Evolutionary conservation across 345 rosid species (phyloP).

Genomic region (Hibiscus syriacus): DNA sequence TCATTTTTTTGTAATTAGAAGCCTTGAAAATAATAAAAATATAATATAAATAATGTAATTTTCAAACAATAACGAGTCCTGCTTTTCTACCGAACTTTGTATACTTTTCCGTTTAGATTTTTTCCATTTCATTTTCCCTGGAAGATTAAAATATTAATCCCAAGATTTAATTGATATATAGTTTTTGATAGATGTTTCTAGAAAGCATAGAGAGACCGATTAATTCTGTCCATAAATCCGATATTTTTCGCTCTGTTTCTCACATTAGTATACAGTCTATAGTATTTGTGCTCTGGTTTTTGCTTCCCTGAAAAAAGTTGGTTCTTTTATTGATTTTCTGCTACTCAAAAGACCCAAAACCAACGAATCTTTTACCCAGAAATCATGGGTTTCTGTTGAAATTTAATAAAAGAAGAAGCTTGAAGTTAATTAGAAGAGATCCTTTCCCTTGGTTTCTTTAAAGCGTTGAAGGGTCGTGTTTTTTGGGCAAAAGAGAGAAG

Average conservation of each 20-base stretch:
- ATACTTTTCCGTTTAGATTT: too few species aligned
- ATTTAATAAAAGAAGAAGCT: background rate
- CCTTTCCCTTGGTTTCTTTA: constrained; percentile 8
- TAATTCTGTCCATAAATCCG: background rate
- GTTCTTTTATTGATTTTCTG: constrained; percentile 8
- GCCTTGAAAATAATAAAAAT: too few species aligned
- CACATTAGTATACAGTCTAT: background rate
- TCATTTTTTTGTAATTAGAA: too few species aligned
- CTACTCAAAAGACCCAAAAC: background rate
- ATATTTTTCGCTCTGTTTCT: background rate
- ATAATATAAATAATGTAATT: too few species aligned
- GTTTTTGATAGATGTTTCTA: background rate
- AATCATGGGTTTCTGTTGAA: constrained; percentile 28
- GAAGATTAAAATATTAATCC: too few species aligned
- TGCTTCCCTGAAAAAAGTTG: constrained; percentile 15
- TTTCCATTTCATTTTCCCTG: too few species aligned
- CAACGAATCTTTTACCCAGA: constrained; percentile 10
- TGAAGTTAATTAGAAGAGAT: background rate
- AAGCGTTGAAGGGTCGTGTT: constrained; percentile 16
- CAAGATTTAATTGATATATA: too few species aligned
- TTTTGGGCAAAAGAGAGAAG: background rate
- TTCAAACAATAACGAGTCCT: too few species aligned
- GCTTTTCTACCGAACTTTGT: too few species aligned
- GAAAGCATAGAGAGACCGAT: background rate
- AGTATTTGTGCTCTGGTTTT: constrained; percentile 5